Evolutionary conservation across 129 eudicot genomes (phyloP), one percentile per base, ranked within the genome.

Genomic region (Silybum marianum): DNA sequence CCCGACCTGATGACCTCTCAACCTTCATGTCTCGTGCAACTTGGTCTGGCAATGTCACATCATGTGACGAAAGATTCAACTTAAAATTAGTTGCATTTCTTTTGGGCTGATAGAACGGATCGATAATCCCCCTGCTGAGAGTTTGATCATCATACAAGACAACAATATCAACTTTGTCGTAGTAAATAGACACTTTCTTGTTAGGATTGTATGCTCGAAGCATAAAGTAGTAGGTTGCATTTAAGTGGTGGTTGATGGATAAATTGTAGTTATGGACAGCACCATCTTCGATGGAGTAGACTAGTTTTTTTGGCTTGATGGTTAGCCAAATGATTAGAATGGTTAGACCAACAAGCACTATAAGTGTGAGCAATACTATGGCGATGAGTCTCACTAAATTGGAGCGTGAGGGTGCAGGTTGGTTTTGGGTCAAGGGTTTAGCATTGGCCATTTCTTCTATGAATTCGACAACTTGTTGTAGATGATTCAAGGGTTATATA

Each of bases 141-240:
- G 38, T 78, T 28, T 86, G 85, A 9, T 84, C 94, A 23, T 89
- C 89, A 11, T 92, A 94, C 26, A 30, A 24, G 16, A 88, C 92
- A 2, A 16, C 39, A 1, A 84, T 81, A 25, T 94, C 93, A 25
- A 92, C 77, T 81, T 82, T 86, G 80, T 93, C 98, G 65, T 95
- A 89, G 91, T 92, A 91, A 8, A 95, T 18, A 0, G 96, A 88
- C 2, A 91, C 88, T 73, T 75, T 88, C 51, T 65, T 77, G 84
- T 95, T 95, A 14, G 97, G 99, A 32, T 95, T 95, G 81, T 91
- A 70, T 0, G 92, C 92, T 36, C 97, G 84, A 3, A 95, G 80
- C n/a, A 81, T 66, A 42, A 95, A 89, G 79, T 85, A 54, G 90
- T 89, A 95, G 40, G 79, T 81, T 28, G 98, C 88, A 6, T 72